Base-by-base conservation (phyloP, 768 basidiomycete genomes). In the Lyophyllum shimeji region DNA sequence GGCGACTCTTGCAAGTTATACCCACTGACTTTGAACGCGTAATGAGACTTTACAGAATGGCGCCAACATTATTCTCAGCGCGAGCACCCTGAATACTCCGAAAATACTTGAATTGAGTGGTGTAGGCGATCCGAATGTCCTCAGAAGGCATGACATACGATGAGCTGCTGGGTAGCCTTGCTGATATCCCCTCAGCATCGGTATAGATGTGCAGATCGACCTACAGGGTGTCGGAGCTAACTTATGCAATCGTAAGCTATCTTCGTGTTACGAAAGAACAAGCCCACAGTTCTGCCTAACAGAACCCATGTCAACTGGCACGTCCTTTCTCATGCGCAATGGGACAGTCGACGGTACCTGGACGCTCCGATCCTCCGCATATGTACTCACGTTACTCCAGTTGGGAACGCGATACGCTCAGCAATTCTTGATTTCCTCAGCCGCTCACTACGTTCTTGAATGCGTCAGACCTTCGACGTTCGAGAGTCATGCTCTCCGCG, bases 71-170 rank as follows among this genome's bases (percentile, higher is more conserved):
- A 60, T 60, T 7, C 20, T 60, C 15, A 60, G 59, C 33, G 59
- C 46, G n/a, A 53, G 59, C 34, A 23, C 59, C 13, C 27, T 60
- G 31, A 60, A 60, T 17, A 60, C 55, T 20, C 59, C 59, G 2
- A 60, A 60, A 43, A 53, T 60, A 13, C 54, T 60, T 5, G 59
- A 60, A 31, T 45, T 53, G 17, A 60, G 56, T 20, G 59, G 59
- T 13, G 52, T 60, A 15, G 59, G 59, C 1, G 56, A 60, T 42
- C 45, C 56, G 7, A 15, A 15, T 2, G 13, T 60, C 24, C 49
- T 60, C 17, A 42, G 23, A 43, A 46, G 52, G 59, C 54, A 13
- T 40, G 20, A n/a, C 20, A 7, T 44, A 7, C 15, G n/a, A 1
- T 23, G 34, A 37, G 20, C 27, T 11, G 11, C 12, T 12, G 40